These are phyloP conservation scores for Isabelozyma pseudorhagii DNA, from an alignment of 805 yeast genomes.

Conservation along the genomic window DNA sequence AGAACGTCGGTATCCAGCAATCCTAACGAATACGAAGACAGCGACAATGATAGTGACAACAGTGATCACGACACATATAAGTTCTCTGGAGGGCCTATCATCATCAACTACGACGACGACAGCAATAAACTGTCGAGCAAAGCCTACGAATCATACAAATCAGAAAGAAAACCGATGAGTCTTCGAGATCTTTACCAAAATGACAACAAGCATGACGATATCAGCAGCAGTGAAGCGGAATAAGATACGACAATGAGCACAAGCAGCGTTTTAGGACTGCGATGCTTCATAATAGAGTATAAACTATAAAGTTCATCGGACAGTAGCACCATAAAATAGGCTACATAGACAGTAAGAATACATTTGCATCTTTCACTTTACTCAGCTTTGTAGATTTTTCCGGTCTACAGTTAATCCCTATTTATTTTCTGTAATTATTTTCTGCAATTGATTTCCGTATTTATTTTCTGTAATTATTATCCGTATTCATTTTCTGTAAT, in stretches of 20 bases:
- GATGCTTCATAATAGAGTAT: no score
- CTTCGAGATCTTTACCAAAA: slow-evolving; percentile 28
- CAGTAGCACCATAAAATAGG: no score
- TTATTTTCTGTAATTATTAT: no score
- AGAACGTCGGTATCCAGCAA: background rate
- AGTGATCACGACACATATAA: slow-evolving; percentile 20
- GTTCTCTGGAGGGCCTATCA: slow-evolving; percentile 19
- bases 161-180: slow-evolving; percentile 32
- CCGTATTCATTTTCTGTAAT: no score
- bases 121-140: slow-evolving; percentile 2
- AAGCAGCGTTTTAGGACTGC: no score
- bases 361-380: no score
- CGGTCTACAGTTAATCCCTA: no score
- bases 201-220: slow-evolving; percentile 15
- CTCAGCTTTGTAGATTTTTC: no score
- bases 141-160: background rate
- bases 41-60: slow-evolving; percentile 22
- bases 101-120: slow-evolving; percentile 24
- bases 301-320: no score
- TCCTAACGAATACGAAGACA: background rate
- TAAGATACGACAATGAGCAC: background rate
- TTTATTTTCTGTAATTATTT: no score
- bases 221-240: slow-evolving; percentile 33
- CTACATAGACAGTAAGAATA: no score
- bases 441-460: no score